Conservation (phyloP, 305 asterid species). For the Salvia sclarea region DNA sequence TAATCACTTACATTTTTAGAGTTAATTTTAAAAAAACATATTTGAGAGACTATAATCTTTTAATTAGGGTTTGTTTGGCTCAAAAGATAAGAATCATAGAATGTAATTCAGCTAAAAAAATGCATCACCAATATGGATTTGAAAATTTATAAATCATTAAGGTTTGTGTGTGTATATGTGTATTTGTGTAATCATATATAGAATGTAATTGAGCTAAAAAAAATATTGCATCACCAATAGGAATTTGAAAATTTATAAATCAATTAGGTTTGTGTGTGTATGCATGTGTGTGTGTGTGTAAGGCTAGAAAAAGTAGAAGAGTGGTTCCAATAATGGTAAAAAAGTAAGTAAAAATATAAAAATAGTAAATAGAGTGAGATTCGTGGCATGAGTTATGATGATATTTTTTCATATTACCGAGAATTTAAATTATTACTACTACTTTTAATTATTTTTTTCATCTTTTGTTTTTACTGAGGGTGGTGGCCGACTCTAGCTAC, state of each 20-base stretch:
- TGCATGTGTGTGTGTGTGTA: neutral
- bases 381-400: conserved; percentile 42
- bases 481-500: conserved; percentile 35
- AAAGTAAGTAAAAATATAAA: conserved; percentile 27
- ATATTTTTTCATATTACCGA: conserved; percentile 52
- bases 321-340: conserved; percentile 40
- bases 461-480: conserved; percentile 34
- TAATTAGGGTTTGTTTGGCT: too few species aligned
- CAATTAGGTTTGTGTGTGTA: neutral
- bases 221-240: too few species aligned
- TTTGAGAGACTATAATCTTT: too few species aligned
- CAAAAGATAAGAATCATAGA: too few species aligned
- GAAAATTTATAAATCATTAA: too few species aligned
- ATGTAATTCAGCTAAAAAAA: too few species aligned
- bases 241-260: neutral
- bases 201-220: too few species aligned
- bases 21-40: too few species aligned
- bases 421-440: conserved; percentile 18
- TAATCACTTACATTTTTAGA: too few species aligned
- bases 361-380: conserved; percentile 7
- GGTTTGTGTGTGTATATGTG: too few species aligned
- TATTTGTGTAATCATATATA: too few species aligned
- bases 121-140: too few species aligned
- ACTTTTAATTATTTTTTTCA: neutral
- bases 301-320: neutral